phyloP scores from a whole-genome alignment of 78 protist species.

The Guillardia theta region DNA sequence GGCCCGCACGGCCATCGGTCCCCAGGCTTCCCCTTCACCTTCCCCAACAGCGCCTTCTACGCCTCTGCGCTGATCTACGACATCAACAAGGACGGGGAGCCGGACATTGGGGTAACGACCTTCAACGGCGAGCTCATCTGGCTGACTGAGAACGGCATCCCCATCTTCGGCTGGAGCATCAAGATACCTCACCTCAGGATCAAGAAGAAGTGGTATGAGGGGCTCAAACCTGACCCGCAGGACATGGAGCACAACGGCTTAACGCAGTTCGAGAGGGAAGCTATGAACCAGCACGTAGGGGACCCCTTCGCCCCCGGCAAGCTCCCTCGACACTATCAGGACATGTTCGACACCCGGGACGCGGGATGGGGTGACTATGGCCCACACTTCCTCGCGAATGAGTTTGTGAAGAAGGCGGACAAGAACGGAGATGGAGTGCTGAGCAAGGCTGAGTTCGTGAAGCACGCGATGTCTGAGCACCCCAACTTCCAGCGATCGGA shows the following conservation, averaged over 20 bases:
- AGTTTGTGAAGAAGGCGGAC: neutral
- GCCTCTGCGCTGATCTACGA: neutral
- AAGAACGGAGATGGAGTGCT: neutral
- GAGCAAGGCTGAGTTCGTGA: neutral
- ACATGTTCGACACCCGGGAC: neutral
- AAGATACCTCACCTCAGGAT: neutral
- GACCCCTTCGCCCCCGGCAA: neutral
- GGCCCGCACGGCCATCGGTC: slow-evolving; percentile 19
- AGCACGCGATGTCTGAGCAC: neutral
- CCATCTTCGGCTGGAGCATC: neutral
- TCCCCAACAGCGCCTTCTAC: slow-evolving; percentile 37
- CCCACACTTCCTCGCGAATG: neutral
- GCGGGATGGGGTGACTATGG: neutral
- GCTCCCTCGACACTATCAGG: too few species aligned
- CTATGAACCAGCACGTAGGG: neutral
- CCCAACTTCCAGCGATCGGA: neutral
- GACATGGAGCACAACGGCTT: neutral
- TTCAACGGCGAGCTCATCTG: slow-evolving; percentile 28
- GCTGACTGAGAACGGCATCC: slow-evolving; percentile 18
- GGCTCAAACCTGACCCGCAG: slow-evolving; percentile 22
- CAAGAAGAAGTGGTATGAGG: slow-evolving; percentile 5
- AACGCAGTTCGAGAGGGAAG: neutral
- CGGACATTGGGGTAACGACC: slow-evolving; percentile 8
- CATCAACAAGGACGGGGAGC: slow-evolving; percentile 6
- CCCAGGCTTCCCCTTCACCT: slow-evolving; percentile 14